Evolutionary conservation across 2,329 filamentous ascomycete genomes (phyloP), one percentile per base, ranked within the genome.

Genomic region (Stemphylium vesicarium): DNA sequence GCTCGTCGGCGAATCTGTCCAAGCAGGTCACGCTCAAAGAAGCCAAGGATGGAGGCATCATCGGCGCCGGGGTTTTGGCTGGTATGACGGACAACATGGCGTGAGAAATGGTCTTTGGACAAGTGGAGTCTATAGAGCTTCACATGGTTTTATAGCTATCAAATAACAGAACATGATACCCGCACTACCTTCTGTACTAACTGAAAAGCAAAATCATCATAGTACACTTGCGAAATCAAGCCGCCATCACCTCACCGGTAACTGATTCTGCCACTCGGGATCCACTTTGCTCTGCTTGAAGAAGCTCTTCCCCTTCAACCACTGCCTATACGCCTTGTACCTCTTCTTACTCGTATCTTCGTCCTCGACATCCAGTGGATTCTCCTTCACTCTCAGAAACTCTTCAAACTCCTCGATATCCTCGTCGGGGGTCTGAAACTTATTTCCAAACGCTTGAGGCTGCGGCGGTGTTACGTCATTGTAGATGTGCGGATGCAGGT

Each of bases 281-380:
- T 82, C 80, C 35, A 82, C 78, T 64, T 82, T 82, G 57, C 80
- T 81, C 81, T 97, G 93, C 78, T 98, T 98, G 75, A 98, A 98
- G 68, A 98, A 84, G 68, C 92, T 96, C 80, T 97, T 98, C 15
- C 94, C 94, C 59, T 88, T 85, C 70, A 99, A 81, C 94, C 95
- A 99, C 77, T 97, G 96, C 68, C 88, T 81, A 77, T 99, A 99
- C 9, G 93, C 91, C 78, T 96, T 98, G 76, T 99, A 99, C 65
- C 95, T 83, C 82, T 98, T 97, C 84, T 96, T 98, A 36, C 84
- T 83, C 40, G 87, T 83, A 74, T 98, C 95, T 69, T 96, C 93
- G 39, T 93, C 88, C 1, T 87, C 88, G 12, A 98, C 94, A 2
- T 91, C 96, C 47, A 99, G 78, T 15, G 92, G 91, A 66, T 96